phyloP scores from a whole-genome alignment of 2,329 filamentous ascomycete genomes.

The Sclerotinia nivalis region DNA sequence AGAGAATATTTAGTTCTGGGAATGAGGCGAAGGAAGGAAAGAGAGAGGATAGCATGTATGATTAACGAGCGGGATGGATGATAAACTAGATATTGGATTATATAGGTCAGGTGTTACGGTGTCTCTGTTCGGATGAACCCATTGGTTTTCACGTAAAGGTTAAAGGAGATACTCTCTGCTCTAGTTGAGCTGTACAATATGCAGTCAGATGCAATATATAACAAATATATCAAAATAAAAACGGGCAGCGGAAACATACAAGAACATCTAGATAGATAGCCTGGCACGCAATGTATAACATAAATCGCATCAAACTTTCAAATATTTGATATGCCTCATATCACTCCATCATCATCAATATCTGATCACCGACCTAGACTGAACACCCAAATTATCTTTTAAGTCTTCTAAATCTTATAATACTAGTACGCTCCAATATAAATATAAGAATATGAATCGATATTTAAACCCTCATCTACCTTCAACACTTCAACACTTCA shows the following conservation, averaged over 20 bases:
- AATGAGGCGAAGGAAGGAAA: neutral
- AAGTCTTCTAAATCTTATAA: too few relatives aligned
- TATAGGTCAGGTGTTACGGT: neutral
- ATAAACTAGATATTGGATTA: neutral
- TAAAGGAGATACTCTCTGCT: neutral
- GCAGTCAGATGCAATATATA: neutral
- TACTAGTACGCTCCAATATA: too few relatives aligned
- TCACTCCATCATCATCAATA: too few relatives aligned
- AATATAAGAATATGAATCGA: neutral
- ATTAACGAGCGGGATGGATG: constrained; percentile 7
- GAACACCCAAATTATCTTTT: too few relatives aligned
- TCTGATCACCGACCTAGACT: too few relatives aligned
- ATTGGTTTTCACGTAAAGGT: neutral
- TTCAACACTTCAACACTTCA: too few relatives aligned
- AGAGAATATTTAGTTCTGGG: neutral
- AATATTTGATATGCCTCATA: too few relatives aligned
- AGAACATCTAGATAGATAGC: neutral
- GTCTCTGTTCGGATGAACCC: neutral
- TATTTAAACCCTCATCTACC: too few relatives aligned
- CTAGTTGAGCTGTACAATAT: constrained; percentile 10
- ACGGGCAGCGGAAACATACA: neutral
- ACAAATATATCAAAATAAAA: neutral
- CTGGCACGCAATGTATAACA: too few relatives aligned
- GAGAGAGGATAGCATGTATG: neutral
- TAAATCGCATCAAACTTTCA: too few relatives aligned